phyloP scores from a whole-genome alignment of 371 early-diverging fungal species.

The Syncephalastrum racemosum region DNA sequence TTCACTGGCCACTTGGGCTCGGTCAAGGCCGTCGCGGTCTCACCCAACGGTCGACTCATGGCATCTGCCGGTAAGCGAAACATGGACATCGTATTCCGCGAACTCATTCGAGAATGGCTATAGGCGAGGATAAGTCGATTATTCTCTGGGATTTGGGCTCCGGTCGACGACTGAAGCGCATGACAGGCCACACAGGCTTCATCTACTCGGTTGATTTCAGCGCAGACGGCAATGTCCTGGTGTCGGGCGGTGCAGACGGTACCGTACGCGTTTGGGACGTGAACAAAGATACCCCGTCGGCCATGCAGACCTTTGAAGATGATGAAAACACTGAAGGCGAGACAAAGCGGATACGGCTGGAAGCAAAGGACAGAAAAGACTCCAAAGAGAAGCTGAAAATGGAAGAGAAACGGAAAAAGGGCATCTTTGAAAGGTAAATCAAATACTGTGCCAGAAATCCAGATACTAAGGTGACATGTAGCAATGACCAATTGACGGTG shows the following conservation, averaged over 20 bases:
- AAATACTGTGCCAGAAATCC: neutral
- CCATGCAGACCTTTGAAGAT: slow-evolving; percentile 3
- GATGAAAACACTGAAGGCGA: slow-evolving; percentile 15
- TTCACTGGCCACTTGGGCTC: slow-evolving; percentile 93
- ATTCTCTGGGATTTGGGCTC: slow-evolving; percentile 97
- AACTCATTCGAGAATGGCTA: neutral
- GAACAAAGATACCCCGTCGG: slow-evolving; percentile 51
- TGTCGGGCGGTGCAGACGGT: slow-evolving; percentile 90
- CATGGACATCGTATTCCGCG: neutral
- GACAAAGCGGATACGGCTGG: slow-evolving; percentile 34
- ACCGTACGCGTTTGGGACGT: slow-evolving; percentile 97
- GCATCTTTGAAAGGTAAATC: slow-evolving; percentile 36
- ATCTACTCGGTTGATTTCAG: slow-evolving; percentile 91
- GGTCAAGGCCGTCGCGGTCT: slow-evolving; percentile 88
- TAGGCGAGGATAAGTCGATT: slow-evolving; percentile 84
- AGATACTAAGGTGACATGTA: slow-evolving; percentile 7
- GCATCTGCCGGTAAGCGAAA: slow-evolving; percentile 78
- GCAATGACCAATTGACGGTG: slow-evolving; percentile 69
- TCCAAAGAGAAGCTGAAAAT: slow-evolving; percentile 22
- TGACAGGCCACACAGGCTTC: slow-evolving; percentile 86
- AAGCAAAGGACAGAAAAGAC: slow-evolving; percentile 28
- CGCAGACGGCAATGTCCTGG: slow-evolving; percentile 80
- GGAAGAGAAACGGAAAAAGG: slow-evolving; percentile 31
- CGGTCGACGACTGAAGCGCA: slow-evolving; percentile 76
- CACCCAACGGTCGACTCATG: slow-evolving; percentile 93